Percentiles rank a stretch among this genome's conserved stretches.
Conservation (phyloP, 169 alveolate species). For the Eimeria praecox region DNA sequence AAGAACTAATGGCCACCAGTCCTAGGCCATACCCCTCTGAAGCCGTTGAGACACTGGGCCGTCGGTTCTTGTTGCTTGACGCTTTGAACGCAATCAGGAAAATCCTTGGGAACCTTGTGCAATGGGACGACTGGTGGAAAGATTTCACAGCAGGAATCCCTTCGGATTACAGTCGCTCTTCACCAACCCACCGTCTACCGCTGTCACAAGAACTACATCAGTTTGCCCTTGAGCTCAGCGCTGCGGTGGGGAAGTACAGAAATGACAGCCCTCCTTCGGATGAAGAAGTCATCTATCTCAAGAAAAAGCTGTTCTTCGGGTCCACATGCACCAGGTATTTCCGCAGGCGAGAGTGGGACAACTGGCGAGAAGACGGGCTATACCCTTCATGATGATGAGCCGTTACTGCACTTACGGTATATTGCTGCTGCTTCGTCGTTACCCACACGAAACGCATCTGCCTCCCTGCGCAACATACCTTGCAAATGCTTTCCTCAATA, state of each 20-base stretch:
- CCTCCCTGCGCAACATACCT: neutral
- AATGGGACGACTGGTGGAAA: neutral
- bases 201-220: neutral
- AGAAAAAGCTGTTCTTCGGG: neutral
- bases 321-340: neutral
- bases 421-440: neutral
- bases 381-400: neutral
- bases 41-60: slow-evolving; percentile 27
- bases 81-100: neutral
- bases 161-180: neutral
- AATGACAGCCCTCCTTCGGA: neutral
- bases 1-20: neutral
- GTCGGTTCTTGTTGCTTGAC: neutral
- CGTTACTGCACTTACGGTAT: neutral
- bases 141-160: neutral
- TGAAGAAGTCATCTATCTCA: neutral
- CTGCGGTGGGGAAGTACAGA: neutral
- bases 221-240: slow-evolving; percentile 9
- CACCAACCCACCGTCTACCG: neutral
- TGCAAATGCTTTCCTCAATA: neutral
- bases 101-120: neutral
- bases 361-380: neutral
- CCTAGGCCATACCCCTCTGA: neutral
- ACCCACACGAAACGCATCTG: neutral
- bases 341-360: slow-evolving; percentile 6